Conservation (phyloP, 148 eudicot genomes). For the Simmondsia chinensis region DNA sequence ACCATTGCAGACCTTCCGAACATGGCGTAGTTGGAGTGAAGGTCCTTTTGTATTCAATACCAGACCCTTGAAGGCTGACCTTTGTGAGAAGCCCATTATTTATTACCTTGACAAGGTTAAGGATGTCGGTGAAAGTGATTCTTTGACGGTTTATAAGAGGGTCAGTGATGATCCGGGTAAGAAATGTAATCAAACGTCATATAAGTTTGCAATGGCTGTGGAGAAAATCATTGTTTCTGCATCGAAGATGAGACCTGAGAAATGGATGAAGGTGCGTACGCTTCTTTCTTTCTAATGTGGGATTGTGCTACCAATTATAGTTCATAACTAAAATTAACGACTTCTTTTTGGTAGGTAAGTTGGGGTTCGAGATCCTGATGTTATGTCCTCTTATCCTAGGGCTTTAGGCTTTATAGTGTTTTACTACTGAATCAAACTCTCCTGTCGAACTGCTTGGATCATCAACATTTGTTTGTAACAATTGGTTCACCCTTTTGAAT, state of each 20-base stretch:
- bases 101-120: conserved; percentile 45
- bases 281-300: background rate
- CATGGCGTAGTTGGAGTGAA: conserved; percentile 60
- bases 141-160: conserved; percentile 41
- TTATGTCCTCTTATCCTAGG: too few relatives aligned
- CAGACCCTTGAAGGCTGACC: conserved; percentile 36
- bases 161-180: conserved; percentile 13
- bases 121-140: conserved; percentile 25
- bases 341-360: too few relatives aligned
- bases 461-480: too few relatives aligned
- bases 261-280: conserved; percentile 40
- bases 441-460: too few relatives aligned
- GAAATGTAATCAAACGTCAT: conserved; percentile 28
- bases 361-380: too few relatives aligned
- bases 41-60: conserved; percentile 91
- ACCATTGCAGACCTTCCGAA: conserved; percentile 66
- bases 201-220: conserved; percentile 28
- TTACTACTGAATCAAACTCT: too few relatives aligned
- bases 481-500: too few relatives aligned
- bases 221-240: conserved; percentile 41
- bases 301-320: too few relatives aligned
- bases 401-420: too few relatives aligned
- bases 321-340: too few relatives aligned
- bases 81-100: conserved; percentile 44
- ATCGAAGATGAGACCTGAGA: conserved; percentile 37